Base-by-base conservation (phyloP, 2,329 filamentous ascomycete genomes). In the Venturia effusa region DNA sequence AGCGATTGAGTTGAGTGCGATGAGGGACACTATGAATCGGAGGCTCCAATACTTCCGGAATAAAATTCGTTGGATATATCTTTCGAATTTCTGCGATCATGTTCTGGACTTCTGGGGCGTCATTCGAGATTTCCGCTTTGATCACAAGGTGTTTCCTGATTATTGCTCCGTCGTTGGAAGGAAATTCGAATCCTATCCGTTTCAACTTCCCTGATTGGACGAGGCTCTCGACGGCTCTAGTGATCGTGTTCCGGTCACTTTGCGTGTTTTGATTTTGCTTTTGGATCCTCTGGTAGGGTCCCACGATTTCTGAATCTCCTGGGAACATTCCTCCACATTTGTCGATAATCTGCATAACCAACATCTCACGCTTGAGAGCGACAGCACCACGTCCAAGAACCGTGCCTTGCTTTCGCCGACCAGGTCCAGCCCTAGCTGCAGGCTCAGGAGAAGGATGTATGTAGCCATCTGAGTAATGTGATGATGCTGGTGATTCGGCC, bases 271-370 rank as follows among this genome's bases (percentile, higher is more conserved):
- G 69, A 10, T 72, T 68, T 66, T 75, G 78, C 61, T 78, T 73
- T 83, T 84, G 87, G 19, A 78, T 73, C 2, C 78, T 78, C 17
- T 76, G 73, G 67, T 84, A 85, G 10, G 83, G 80, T 66, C 79
- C 76, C 71, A 77, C 79, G n/a, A 86, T 76, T 67, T 84, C 82
- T 55, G 75, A 75, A 30, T 81, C 78, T 43, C 80, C 77, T 2
- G 84, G 82, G 62, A 81, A 85, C 2, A 81, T 79, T 8, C 84
- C 84, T 57, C 77, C 77, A 63, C 80, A 81, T 60, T 78, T 76
- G 55, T 81, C 74, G 15, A 86, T 69, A 45, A 86, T 79, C 32
- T 83, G 77, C 69, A 83, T 71, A 3, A 86, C 74, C 37, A 85
- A 80, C 22, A 78, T 78, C 62, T 74, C 77, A 37, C 81, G 77